Evolutionary conservation across 495 filamentous ascomycete genomes (phyloP).

Genomic region (Penicillium tannophilum): DNA sequence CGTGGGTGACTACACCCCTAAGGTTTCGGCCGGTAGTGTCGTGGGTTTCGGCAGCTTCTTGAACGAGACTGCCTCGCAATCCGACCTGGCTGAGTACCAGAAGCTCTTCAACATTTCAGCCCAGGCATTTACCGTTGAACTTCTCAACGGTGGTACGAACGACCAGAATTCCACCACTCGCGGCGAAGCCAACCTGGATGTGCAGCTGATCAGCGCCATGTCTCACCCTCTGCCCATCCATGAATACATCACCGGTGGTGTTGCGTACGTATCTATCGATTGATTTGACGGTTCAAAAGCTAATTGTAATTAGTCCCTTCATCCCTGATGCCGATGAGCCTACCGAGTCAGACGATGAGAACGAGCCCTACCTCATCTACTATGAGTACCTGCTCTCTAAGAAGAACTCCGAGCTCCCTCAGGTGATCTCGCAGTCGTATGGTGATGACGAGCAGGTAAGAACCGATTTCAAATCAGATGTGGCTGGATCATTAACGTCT

Average conservation of each 20-base stretch:
- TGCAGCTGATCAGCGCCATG: slow-evolving; percentile 62
- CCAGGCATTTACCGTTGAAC: slow-evolving; percentile 58
- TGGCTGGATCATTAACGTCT: not conserved
- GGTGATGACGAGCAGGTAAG: slow-evolving; percentile 64
- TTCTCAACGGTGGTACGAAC: slow-evolving; percentile 58
- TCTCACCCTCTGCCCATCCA: slow-evolving; percentile 56
- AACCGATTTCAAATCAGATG: not conserved
- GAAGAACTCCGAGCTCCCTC: slow-evolving; percentile 60
- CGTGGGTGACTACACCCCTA: slow-evolving; percentile 50
- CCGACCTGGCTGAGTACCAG: slow-evolving; percentile 38
- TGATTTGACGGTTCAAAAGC: not conserved
- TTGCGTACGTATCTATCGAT: slow-evolving; percentile 36
- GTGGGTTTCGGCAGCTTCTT: slow-evolving; percentile 61
- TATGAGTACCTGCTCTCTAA: slow-evolving; percentile 58
- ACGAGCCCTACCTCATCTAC: slow-evolving; percentile 70
- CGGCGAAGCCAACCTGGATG: slow-evolving; percentile 70
- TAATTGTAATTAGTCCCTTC: slow-evolving; percentile 38
- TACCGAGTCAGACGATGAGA: slow-evolving; percentile 43
- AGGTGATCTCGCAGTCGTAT: slow-evolving; percentile 70
- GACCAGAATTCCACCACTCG: slow-evolving; percentile 46
- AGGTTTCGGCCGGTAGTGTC: slow-evolving; percentile 45
- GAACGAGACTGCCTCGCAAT: slow-evolving; percentile 47
- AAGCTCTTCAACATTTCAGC: slow-evolving; percentile 35
- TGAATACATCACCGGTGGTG: slow-evolving; percentile 65
- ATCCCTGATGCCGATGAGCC: slow-evolving; percentile 61